These are phyloP conservation scores for Rhodotorula graminis DNA, from an alignment of 768 basidiomycete species.

Conservation along the genomic window DNA sequence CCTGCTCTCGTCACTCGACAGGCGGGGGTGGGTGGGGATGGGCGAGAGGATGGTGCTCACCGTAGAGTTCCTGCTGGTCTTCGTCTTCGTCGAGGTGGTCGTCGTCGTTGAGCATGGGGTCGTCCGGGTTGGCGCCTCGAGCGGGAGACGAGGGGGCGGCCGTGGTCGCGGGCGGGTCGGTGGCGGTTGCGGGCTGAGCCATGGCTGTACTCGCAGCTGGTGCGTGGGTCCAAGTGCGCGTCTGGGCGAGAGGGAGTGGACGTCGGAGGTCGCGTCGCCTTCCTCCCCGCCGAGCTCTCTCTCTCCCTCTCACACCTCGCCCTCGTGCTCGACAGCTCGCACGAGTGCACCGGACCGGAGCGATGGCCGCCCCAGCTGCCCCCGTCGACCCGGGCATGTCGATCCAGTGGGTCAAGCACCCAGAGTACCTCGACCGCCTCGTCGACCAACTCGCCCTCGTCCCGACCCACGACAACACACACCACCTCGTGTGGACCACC, in stretches of 20 bases:
- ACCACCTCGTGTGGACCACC: neutral
- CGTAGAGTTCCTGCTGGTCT: constrained; percentile 38
- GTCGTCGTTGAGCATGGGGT: neutral
- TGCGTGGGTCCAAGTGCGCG: no score
- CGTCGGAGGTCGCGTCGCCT: no score
- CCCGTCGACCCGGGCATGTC: constrained; percentile 19
- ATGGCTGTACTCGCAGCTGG: no score
- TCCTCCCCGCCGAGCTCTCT: neutral
- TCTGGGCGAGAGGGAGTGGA: no score
- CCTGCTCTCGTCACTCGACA: no score
- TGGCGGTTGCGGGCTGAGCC: neutral
- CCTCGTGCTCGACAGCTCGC: no score
- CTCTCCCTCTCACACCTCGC: no score
- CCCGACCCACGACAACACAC: neutral
- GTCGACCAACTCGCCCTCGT: neutral
- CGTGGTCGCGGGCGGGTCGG: neutral
- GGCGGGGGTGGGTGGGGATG: neutral
- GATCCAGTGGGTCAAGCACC: constrained; percentile 5
- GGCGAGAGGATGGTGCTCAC: neutral
- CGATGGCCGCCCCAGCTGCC: neutral
- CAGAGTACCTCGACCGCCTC: constrained; percentile 1
- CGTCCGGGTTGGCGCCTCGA: neutral
- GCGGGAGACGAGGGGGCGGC: no score
- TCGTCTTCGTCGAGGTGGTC: constrained; percentile 36
- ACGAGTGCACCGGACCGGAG: no score